Percentiles rank a stretch among this genome's conserved stretches.
phyloP scores from a whole-genome alignment of 129 eudicot genomes.

The Solidago caesia region DNA sequence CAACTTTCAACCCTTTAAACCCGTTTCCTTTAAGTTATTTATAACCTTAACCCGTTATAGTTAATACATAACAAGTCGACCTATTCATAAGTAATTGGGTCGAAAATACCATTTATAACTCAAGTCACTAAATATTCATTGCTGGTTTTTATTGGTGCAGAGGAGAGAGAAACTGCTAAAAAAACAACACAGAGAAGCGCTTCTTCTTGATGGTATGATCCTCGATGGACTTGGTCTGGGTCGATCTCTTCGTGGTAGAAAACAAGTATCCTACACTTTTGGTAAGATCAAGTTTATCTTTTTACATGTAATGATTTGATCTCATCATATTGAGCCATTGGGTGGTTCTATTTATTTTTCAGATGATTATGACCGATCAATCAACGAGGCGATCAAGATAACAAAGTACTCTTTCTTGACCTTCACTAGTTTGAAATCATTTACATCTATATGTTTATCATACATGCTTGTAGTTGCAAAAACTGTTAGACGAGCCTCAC shows the following conservation, averaged over 20 bases:
- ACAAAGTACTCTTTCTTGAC: constrained; percentile 64
- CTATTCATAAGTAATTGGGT: not conserved
- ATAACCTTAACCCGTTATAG: too few relatives aligned
- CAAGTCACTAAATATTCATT: not conserved
- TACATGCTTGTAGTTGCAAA: not conserved
- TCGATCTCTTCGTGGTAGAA: constrained; percentile 96
- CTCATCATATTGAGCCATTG: constrained; percentile 5
- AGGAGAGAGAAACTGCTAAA: constrained; percentile 82
- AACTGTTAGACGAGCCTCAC: too few relatives aligned
- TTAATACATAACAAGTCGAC: too few relatives aligned
- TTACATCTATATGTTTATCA: too few relatives aligned
- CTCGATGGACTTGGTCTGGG: constrained; percentile 77
- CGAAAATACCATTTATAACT: not conserved
- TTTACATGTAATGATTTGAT: constrained; percentile 2
- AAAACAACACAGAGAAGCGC: constrained; percentile 92
- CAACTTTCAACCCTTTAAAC: too few relatives aligned
- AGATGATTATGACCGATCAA: constrained; percentile 97
- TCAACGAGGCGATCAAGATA: constrained; percentile 84
- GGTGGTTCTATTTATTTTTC: constrained; percentile 15
- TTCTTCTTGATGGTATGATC: constrained; percentile 77
- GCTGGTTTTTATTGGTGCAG: constrained; percentile 39
- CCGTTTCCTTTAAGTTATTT: too few relatives aligned
- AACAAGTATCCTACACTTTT: constrained; percentile 94
- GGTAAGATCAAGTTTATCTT: constrained; percentile 47
- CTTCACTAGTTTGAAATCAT: constrained; percentile 5